Evolutionary conservation across 228 moss, liverwort and hornwort species (phyloP).

Genomic region (Sphagnum fallax): DNA sequence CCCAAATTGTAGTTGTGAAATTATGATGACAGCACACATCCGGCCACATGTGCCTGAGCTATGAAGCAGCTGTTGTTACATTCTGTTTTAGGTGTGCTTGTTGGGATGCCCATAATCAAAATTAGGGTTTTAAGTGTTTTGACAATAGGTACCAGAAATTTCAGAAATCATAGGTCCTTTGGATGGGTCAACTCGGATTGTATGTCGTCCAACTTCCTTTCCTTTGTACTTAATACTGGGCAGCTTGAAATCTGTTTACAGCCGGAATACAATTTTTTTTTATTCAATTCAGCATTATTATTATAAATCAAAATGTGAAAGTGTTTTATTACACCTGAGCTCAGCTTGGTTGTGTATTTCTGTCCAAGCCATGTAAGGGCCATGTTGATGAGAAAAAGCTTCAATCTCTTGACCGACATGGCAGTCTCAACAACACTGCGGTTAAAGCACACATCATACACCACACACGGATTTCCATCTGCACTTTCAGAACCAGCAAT

Average conservation of each 20-base stretch:
- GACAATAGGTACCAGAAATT: constrained; percentile 22
- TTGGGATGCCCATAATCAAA: neutral
- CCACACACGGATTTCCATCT: constrained; percentile 23
- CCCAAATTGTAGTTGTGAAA: too few species aligned
- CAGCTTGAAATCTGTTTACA: constrained; percentile 35
- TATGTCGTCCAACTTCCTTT: constrained; percentile 41
- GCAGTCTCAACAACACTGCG: constrained; percentile 46
- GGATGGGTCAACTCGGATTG: constrained; percentile 39
- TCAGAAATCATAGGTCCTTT: constrained; percentile 50
- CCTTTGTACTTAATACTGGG: constrained; percentile 54
- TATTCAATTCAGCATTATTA: too few species aligned
- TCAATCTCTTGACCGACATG: constrained; percentile 44
- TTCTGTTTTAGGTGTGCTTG: neutral
- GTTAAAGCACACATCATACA: constrained; percentile 50
- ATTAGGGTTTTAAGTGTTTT: neutral
- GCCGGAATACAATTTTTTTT: too few species aligned
- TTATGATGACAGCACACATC: neutral
- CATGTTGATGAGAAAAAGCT: constrained; percentile 48
- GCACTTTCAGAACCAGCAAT: constrained; percentile 1
- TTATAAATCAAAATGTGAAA: too few species aligned
- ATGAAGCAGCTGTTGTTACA: too few species aligned
- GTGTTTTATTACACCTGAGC: constrained; percentile 13
- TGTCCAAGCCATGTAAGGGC: constrained; percentile 46
- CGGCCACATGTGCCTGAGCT: neutral
- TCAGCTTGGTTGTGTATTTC: constrained; percentile 42